A percentile compares a stretch with the other conserved stretches of the same genome.
Conservation (phyloP, 192 early-diverging fungal species). For the Gonapodya prolifera region DNA sequence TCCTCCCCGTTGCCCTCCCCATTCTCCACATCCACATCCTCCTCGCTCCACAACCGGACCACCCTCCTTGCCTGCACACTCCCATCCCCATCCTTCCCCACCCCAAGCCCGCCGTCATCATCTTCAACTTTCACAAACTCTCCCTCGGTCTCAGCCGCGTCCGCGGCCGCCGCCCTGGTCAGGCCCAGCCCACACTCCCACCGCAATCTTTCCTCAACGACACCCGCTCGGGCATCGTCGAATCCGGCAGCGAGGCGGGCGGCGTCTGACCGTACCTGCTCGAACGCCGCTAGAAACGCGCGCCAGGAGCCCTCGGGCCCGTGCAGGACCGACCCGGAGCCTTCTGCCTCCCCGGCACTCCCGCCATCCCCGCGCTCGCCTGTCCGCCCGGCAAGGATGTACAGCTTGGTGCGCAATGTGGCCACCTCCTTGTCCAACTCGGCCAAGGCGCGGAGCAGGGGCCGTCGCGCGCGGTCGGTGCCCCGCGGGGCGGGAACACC, state of each 20-base stretch:
- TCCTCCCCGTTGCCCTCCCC: neutral
- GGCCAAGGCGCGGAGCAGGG: neutral
- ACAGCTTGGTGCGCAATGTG: neutral
- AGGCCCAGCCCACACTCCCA: too few species aligned
- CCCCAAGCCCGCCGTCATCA: neutral
- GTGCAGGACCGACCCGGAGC: neutral
- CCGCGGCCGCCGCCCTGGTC: too few species aligned
- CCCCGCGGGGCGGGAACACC: neutral
- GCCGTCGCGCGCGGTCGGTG: neutral
- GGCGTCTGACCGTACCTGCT: neutral
- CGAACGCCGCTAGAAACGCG: neutral
- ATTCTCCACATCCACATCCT: neutral
- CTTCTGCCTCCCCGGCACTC: neutral
- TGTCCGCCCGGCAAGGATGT: neutral
- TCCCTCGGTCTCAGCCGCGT: too few species aligned
- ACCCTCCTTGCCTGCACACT: neutral
- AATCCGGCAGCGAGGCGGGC: neutral
- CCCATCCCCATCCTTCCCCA: neutral
- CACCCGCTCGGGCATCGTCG: neutral
- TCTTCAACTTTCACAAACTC: too few species aligned
- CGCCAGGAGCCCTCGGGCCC: neutral
- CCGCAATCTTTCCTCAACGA: neutral
- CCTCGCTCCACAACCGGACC: neutral
- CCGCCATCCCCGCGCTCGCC: neutral
- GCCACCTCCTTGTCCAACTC: neutral